Evolutionary conservation across 2,329 filamentous ascomycete genomes (phyloP).

Genomic region (Magnaporthiopsis poae): DNA sequence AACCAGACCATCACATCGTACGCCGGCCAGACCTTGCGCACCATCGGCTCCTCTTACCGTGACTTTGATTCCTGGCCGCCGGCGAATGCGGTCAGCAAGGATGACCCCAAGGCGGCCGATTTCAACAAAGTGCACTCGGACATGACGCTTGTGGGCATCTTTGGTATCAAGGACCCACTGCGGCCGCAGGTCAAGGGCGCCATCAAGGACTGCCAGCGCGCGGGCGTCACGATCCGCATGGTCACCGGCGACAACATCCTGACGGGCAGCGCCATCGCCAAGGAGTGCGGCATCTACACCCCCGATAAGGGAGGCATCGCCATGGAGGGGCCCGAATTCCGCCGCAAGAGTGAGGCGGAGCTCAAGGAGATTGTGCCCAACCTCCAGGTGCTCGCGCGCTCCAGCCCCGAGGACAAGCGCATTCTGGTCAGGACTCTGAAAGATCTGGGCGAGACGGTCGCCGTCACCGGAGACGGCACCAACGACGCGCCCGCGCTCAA

Average conservation of each 20-base stretch:
- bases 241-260: conserved; percentile 75
- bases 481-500: conserved; percentile 76
- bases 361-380: conserved; percentile 59
- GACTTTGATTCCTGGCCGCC: conserved; percentile 64
- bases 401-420: conserved; percentile 68
- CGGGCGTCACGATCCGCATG: conserved; percentile 74
- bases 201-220: conserved; percentile 61
- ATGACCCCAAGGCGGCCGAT: conserved; percentile 42
- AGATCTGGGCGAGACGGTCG: conserved; percentile 65
- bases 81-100: conserved; percentile 28
- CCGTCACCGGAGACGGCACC: conserved; percentile 74
- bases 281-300: conserved; percentile 66
- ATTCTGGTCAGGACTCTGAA: conserved; percentile 62
- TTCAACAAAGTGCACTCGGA: conserved; percentile 57
- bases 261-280: conserved; percentile 69
- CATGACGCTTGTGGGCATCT: conserved; percentile 59
- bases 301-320: conserved; percentile 43
- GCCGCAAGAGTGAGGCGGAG: conserved; percentile 56
- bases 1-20: conserved; percentile 25
- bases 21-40: conserved; percentile 58
- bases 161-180: conserved; percentile 74
- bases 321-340: conserved; percentile 71
- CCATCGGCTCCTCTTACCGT: conserved; percentile 63
- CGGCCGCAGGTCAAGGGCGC: conserved; percentile 65
- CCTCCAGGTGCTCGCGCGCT: conserved; percentile 63